Base-by-base conservation (phyloP, 2,329 filamentous ascomycete species). In the Bertia moriformis region DNA sequence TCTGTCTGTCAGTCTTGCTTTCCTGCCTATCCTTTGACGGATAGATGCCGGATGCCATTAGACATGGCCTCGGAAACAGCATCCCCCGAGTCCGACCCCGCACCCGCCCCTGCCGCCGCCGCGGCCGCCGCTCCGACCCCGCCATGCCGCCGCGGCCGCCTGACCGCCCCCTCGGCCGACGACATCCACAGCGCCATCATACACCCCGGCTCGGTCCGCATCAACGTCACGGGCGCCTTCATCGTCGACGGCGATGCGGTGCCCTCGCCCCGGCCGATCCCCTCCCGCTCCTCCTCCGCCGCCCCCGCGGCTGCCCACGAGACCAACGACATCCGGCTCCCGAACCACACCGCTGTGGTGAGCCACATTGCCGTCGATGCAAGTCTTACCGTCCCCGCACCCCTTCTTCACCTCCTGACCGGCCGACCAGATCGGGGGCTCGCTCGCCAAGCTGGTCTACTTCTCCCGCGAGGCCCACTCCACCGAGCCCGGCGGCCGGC, bases 361-460 rank as follows among this genome's bases (percentile, higher is more conserved):
- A 94, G 87, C 65, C 91, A 98, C 65, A 86, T 98, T 49, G 91
- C 91, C 39, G 81, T 95, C 43, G 91, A 98, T 69, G 87, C 93
- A 70, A 61, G 82, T 68, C 43, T n/a, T n/a, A n/a, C n/a, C n/a
- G n/a, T n/a, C n/a, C n/a, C n/a, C n/a, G n/a, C n/a, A n/a, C n/a
- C n/a, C n/a, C n/a, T n/a, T n/a, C n/a, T n/a, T n/a, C 39, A 38
- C 42, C 39, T 37, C 43, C 41, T 42, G 44, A 36, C 39, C 19
- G 43, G 39, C 17, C n/a, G 33, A 35, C 37, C 55, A 93, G 84
- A 96, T 98, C 58, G 91, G 91, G 46, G 91, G 91, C 48, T 93
- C 88, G 14, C 69, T 98, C 22, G 88, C 87, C 47, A 98, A 98
- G 63, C 75, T 96, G 35, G 91, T 98, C 43, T 98, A 95, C 66